Evolutionary conservation across 2,329 filamentous ascomycete genomes (phyloP), one percentile per base, ranked within the genome.

Genomic region (Aspergillus intermedius): DNA sequence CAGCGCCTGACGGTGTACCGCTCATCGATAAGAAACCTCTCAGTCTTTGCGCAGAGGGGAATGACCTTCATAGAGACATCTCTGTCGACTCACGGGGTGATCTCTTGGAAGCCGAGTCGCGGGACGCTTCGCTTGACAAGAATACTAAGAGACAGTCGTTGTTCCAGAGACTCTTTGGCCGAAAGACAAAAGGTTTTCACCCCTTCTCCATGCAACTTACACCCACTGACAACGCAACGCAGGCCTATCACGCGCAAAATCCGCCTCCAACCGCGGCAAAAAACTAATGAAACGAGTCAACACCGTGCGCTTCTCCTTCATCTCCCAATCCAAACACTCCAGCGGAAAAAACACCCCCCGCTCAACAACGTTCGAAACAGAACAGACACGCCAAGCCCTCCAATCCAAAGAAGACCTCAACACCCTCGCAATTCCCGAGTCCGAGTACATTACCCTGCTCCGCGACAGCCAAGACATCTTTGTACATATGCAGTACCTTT

Each of bases 251-350:
- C 57, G 60, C 22, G 50, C 59, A 19, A 56, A 52, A 17, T 56
- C 61, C 7, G 51, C 53, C 3, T 50, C 56, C 2, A 56, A 51
- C 32, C 52, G 53, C 34, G 51, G 60, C 45, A 63, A 58, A 25
- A 61, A 56, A 30, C 49, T 65, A 10, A 50, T 61, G 41, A 63
- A 62, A 40, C 54, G 57, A 44, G 60, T 56, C 39, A 62, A 63
- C 32, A 63, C 55, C 2, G 56, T 65, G 28, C 56, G 61, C 8
- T 63, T 65, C 42, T 62, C 61, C 13, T 58, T 64, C 15, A 58
- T 62, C 9, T 55, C 55, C 1, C 63, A 53, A 2, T 50, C 54
- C 9, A 55, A 53, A 23, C 54, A 49, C 22, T 51, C 50, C 28
- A 50, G 49, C 25, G 48, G 52, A 21, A 53, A 52, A 12, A 46